Conservation (phyloP, 2,329 filamentous ascomycete species). For the Lachnellula hyalina region DNA sequence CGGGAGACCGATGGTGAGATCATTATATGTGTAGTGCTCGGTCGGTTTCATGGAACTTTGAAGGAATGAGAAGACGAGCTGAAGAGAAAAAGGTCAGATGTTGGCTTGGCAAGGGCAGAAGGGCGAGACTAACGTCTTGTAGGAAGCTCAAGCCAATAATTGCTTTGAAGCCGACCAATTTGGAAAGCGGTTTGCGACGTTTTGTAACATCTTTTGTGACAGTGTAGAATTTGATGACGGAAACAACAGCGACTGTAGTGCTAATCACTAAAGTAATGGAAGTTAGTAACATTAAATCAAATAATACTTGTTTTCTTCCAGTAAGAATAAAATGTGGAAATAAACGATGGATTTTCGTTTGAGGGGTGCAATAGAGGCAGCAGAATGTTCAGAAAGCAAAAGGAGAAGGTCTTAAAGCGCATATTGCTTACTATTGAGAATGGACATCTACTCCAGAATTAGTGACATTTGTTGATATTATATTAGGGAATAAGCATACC, state of each 20-base stretch:
- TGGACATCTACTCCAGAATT: neutral
- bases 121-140: slow-evolving; percentile 10
- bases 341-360: too few species aligned
- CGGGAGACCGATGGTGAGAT: slow-evolving; percentile 13
- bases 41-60: slow-evolving; percentile 12
- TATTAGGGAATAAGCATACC: slow-evolving; percentile 17
- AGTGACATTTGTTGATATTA: neutral
- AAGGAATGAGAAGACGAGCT: slow-evolving; percentile 16
- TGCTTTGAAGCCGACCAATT: slow-evolving; percentile 16
- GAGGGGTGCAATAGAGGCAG: too few species aligned
- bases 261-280: neutral
- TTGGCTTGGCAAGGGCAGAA: neutral
- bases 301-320: too few species aligned
- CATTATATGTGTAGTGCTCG: slow-evolving; percentile 10
- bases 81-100: neutral
- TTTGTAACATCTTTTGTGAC: slow-evolving; percentile 7
- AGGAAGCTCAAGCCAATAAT: slow-evolving; percentile 18
- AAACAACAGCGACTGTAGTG: slow-evolving; percentile 11
- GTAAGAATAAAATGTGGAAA: too few species aligned
- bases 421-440: slow-evolving; percentile 2
- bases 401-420: too few species aligned
- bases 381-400: too few species aligned
- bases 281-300: too few species aligned
- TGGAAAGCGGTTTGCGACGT: slow-evolving; percentile 7
- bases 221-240: slow-evolving; percentile 15